These are phyloP conservation scores for Diutina mesorugosa DNA, from an alignment of 1,139 yeast species.

Conservation along the genomic window DNA sequence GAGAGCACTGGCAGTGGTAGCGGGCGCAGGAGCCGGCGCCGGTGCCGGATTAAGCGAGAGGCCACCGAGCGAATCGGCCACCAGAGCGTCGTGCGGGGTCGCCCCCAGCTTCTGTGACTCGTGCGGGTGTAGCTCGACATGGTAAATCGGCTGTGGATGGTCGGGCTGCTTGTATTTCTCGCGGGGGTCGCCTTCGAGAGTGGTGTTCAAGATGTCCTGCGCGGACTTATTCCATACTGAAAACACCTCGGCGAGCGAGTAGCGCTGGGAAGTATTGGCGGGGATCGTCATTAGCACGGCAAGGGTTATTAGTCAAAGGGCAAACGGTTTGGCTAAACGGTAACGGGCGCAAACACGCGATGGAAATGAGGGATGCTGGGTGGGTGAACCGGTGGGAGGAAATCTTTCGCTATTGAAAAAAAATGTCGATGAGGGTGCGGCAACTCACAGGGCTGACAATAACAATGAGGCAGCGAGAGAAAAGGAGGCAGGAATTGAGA, in stretches of 20 bases:
- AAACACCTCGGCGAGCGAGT: constrained; percentile 2
- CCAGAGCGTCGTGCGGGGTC: neutral
- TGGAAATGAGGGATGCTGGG: neutral
- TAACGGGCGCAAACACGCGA: neutral
- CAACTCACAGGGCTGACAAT: neutral
- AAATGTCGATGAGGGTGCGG: constrained; percentile 1
- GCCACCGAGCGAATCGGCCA: neutral
- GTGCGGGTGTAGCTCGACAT: neutral
- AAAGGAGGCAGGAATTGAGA: neutral
- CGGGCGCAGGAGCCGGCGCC: neutral
- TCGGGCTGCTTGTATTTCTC: neutral
- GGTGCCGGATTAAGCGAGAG: neutral
- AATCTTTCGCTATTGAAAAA: neutral
- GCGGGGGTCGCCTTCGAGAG: neutral
- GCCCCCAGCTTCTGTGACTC: neutral
- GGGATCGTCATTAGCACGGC: neutral
- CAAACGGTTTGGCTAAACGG: neutral
- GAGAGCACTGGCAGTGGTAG: neutral
- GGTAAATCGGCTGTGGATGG: neutral
- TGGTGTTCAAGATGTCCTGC: neutral
- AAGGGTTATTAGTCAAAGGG: too few species aligned
- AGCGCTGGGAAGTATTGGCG: neutral
- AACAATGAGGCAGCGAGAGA: neutral
- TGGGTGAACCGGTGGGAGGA: neutral
- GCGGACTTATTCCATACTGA: neutral